phyloP scores from a whole-genome alignment of 2,329 filamentous ascomycete species.

The Phaeosphaeriaceae sp. region DNA sequence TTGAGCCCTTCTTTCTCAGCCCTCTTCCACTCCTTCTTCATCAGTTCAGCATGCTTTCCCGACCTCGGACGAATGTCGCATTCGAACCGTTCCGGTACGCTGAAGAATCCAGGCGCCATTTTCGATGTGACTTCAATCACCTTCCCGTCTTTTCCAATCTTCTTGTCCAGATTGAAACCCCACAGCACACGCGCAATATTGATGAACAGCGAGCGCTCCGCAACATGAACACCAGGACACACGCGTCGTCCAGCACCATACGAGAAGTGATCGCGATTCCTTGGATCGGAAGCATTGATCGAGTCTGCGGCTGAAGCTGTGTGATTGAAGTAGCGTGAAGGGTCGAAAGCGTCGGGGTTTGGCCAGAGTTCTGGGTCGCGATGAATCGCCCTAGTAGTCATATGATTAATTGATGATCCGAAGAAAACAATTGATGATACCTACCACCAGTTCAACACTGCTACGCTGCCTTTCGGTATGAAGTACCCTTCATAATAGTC shows the following conservation, averaged over 20 bases:
- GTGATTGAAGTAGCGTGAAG: constrained; percentile 33
- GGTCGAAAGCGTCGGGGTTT: constrained; percentile 42
- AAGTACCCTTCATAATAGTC: constrained; percentile 50
- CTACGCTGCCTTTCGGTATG: constrained; percentile 48
- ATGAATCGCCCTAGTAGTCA: constrained; percentile 44
- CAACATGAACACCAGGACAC: constrained; percentile 48
- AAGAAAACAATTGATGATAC: not conserved
- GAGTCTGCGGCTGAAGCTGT: constrained; percentile 39
- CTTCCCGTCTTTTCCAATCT: constrained; percentile 30
- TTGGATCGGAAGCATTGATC: constrained; percentile 39
- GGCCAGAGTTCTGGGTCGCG: constrained; percentile 34
- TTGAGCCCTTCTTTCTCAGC: constrained; percentile 33
- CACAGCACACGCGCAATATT: constrained; percentile 46
- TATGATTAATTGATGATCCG: not conserved
- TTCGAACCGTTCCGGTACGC: constrained; percentile 40
- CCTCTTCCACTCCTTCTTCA: constrained; percentile 26
- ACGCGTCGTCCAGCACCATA: constrained; percentile 47
- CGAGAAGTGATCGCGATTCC: constrained; percentile 45
- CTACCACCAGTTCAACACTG: constrained; percentile 45
- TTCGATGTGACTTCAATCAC: constrained; percentile 31
- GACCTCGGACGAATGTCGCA: constrained; percentile 39
- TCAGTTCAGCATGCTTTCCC: constrained; percentile 31
- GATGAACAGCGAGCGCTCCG: constrained; percentile 47
- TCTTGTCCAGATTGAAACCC: constrained; percentile 44
- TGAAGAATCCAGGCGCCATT: constrained; percentile 43